Evolutionary conservation across 1,284 basidiomycete genomes (phyloP).

Genomic region (Cryptococcus deneoformans): DNA sequence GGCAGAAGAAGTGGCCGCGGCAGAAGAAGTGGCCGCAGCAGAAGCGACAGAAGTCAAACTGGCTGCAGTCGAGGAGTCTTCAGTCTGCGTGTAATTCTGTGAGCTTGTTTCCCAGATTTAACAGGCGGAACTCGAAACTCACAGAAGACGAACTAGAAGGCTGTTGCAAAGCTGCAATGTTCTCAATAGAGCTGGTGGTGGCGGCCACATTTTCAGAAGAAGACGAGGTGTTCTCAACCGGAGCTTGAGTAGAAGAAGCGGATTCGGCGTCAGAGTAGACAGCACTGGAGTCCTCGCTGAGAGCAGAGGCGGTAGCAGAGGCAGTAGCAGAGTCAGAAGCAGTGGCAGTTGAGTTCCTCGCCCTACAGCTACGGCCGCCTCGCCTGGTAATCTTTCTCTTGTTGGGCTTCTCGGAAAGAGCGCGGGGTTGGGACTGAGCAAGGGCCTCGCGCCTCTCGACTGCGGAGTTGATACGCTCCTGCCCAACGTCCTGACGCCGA

Average conservation of each 20-base stretch:
- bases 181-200: background rate
- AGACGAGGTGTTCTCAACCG: background rate
- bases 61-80: background rate
- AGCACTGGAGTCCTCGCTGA: constrained; percentile 2
- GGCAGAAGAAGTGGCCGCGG: constrained; percentile 4
- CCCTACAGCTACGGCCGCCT: constrained; percentile 10
- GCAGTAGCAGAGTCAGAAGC: constrained; percentile 7
- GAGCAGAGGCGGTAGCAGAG: constrained; percentile 7
- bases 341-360: constrained; percentile 8
- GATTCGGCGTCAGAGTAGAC: background rate
- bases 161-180: background rate
- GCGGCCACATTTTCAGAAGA: background rate
- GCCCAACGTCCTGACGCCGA: constrained; percentile 14
- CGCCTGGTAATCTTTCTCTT: constrained; percentile 16
- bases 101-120: background rate
- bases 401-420: constrained; percentile 8
- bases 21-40: constrained; percentile 3
- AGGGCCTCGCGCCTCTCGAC: constrained; percentile 16
- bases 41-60: constrained; percentile 2
- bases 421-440: constrained; percentile 9
- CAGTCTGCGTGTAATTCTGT: background rate
- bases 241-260: background rate
- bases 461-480: constrained; percentile 14
- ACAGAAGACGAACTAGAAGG: background rate
- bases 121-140: background rate